phyloP scores from a whole-genome alignment of 129 eudicot species.

The Tagetes erecta region DNA sequence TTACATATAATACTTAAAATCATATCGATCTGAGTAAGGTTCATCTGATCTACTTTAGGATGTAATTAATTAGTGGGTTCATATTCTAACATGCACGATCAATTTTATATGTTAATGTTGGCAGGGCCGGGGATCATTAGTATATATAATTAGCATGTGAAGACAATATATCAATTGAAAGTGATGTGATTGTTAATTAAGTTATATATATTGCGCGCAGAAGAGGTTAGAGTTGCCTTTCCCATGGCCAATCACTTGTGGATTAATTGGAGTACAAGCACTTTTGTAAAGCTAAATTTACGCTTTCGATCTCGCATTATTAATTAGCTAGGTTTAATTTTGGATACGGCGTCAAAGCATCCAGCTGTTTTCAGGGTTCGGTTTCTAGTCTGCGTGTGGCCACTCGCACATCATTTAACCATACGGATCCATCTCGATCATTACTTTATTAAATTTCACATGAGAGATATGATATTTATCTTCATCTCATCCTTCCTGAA shows the following conservation, averaged over 20 bases:
- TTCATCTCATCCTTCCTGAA: too few relatives aligned
- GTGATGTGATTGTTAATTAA: background rate
- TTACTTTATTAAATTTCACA: too few relatives aligned
- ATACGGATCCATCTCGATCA: background rate
- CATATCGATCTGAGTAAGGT: background rate
- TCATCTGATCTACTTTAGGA: background rate
- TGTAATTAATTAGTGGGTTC: background rate
- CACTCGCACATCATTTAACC: background rate
- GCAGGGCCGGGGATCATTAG: background rate
- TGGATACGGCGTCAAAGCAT: slow-evolving; percentile 21
- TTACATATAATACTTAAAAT: too few relatives aligned
- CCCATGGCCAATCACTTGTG: background rate
- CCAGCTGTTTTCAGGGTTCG: background rate
- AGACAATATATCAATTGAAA: background rate
- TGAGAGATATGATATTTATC: too few relatives aligned
- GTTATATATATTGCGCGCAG: background rate
- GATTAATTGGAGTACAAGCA: slow-evolving; percentile 22
- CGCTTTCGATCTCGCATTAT: background rate
- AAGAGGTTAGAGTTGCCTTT: background rate
- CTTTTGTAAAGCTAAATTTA: slow-evolving; percentile 11
- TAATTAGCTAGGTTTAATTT: background rate
- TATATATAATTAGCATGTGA: background rate
- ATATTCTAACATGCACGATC: background rate
- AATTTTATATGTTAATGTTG: background rate
- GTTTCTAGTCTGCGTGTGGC: background rate